Evolutionary conservation across 1,139 yeast genomes (phyloP).

Genomic region (Yamadazyma buinensis): DNA sequence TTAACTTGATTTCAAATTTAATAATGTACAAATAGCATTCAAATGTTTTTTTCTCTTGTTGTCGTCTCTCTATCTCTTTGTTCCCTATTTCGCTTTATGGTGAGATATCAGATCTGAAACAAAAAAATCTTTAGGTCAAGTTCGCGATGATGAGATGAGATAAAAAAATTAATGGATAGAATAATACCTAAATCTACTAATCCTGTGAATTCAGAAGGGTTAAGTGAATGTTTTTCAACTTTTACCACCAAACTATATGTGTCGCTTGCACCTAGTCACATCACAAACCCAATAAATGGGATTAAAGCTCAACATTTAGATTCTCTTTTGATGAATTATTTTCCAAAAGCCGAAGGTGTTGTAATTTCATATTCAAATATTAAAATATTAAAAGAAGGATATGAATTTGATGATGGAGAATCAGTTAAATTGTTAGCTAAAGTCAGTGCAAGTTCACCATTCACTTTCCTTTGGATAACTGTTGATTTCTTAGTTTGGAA

Average conservation of each 20-base stretch:
- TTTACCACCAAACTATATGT: constrained; percentile 68
- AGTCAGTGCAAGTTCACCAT: constrained; percentile 79
- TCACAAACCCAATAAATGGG: constrained; percentile 69
- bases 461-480: constrained; percentile 79
- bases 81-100: too few species aligned
- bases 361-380: constrained; percentile 75
- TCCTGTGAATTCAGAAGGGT: constrained; percentile 33
- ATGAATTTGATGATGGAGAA: constrained; percentile 29
- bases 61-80: too few species aligned
- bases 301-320: constrained; percentile 84
- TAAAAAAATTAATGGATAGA: constrained; percentile 4
- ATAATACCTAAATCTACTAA: constrained; percentile 29
- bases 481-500: constrained; percentile 88
- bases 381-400: constrained; percentile 26
- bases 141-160: background rate
- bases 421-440: constrained; percentile 47
- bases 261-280: constrained; percentile 80
- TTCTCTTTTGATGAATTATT: constrained; percentile 82
- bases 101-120: too few species aligned
- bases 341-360: constrained; percentile 71
- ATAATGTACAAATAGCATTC: background rate
- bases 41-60: background rate
- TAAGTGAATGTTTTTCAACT: constrained; percentile 62
- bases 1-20: constrained; percentile 3
- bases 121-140: too few species aligned